phyloP scores from a whole-genome alignment of 2,329 filamentous ascomycete genomes.

The Pestalotiopsis sp. region DNA sequence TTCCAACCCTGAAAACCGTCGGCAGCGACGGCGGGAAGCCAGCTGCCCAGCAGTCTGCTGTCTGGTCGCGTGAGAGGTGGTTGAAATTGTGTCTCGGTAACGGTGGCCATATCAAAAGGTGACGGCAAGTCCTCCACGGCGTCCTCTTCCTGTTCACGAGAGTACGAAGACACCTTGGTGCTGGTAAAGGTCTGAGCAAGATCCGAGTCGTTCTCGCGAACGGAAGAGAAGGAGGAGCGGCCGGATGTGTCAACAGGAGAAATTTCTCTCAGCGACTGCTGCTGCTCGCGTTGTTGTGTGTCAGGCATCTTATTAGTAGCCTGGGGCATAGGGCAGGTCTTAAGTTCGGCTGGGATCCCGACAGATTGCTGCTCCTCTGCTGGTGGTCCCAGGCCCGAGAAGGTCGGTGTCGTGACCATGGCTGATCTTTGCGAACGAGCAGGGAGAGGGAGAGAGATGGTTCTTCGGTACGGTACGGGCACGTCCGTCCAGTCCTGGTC shows the following conservation, averaged over 20 bases:
- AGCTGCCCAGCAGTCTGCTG: slow-evolving; percentile 60
- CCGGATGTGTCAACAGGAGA: slow-evolving; percentile 37
- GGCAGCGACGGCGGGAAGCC: slow-evolving; percentile 52
- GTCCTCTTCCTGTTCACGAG: slow-evolving; percentile 47
- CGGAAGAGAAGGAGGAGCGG: slow-evolving; percentile 64
- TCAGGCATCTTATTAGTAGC: slow-evolving; percentile 26
- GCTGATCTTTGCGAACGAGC: slow-evolving; percentile 17
- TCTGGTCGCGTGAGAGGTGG: slow-evolving; percentile 58
- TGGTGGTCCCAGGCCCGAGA: slow-evolving; percentile 20
- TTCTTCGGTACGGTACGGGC: not conserved
- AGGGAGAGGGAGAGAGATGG: not conserved
- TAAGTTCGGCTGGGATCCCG: slow-evolving; percentile 19
- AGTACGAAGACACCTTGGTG: slow-evolving; percentile 65
- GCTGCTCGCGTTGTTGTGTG: slow-evolving; percentile 22
- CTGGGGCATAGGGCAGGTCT: slow-evolving; percentile 23
- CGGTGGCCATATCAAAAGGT: slow-evolving; percentile 42
- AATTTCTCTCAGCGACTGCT: slow-evolving; percentile 20
- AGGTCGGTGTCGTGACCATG: slow-evolving; percentile 25
- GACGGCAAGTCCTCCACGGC: slow-evolving; percentile 55
- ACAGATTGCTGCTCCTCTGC: slow-evolving; percentile 17
- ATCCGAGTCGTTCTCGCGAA: slow-evolving; percentile 61
- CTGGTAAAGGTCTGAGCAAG: slow-evolving; percentile 66
- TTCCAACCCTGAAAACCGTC: slow-evolving; percentile 66
- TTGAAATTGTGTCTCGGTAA: slow-evolving; percentile 49
- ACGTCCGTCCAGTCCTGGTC: not conserved